Evolutionary conservation across 768 basidiomycete species (phyloP), one percentile per base, ranked within the genome.

Genomic region (Pleurotus platypus): DNA sequence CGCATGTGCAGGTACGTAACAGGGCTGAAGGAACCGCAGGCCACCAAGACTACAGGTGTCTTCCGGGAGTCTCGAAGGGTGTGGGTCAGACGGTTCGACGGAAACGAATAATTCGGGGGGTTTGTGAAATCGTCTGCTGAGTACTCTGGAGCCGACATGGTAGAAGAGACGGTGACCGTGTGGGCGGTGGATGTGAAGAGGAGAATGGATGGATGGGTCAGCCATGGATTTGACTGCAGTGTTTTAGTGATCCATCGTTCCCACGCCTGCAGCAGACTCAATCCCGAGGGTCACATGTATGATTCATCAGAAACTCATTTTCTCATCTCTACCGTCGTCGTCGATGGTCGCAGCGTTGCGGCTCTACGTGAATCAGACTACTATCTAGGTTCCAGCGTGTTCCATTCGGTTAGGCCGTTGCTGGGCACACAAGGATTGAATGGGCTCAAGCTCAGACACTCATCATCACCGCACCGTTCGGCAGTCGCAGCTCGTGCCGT

Each of bases 1-100:
- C 97, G 91, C 60, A 98, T 84, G 67, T 97, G 94, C 51, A 96
- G 89, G 67, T 94, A 96, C n/a, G 95, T 97, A 60, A 97, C 90
- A 9, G 96, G 96, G 65, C 92, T 95, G 83, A 98, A 98, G 56
- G 93, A 96, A 26, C 96, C 97, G 67, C 97, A 99, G 46, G 94
- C 97, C 58, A 99, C 93, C 60, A 97, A 86, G 56, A 94, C 91
- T 63, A 97, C 75, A n/a, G 94, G 96, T 6, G 87, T 86, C 73
- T 89, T 92, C 18, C 71, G 74, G 6, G 84, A 67, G 66, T 89
- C 81, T 46, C 73, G 82, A 43, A 90, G 81, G 50, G 74, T 75
- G 35, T 72, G 75, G 57, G 72, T 66, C 47, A 92, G 82, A 55
- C 88, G 86, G 64, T 89, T 80, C 50, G 78, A 78, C 18, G 86